Base-by-base conservation (phyloP, 169 alveolate genomes). In the Cryptosporidium ryanae region DNA sequence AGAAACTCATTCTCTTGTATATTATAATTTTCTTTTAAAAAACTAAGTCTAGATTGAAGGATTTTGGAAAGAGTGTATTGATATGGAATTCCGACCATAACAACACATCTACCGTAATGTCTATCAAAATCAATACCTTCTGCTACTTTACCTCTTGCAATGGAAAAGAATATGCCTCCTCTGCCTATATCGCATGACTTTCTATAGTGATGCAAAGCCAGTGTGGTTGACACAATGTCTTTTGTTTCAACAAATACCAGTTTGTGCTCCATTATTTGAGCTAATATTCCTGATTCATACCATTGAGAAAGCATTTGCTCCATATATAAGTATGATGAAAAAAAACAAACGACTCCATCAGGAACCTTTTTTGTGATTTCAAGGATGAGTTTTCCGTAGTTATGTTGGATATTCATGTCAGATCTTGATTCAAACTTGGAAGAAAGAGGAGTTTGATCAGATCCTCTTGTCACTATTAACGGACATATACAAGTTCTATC, bases 121-220 rank as follows among this genome's bases (percentile, higher is more conserved):
- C 98, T 95, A 67, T 97, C 98, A 90, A 98, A 98, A 92, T 98
- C 99, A 46, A 98, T 98, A n/a, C 99, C 99, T 91, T 98, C 99
- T 1, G 99, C 99, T 27, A 98, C 99, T 90, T 98, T 96, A 0
- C 99, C 99, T 65, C 99, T 29, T 48, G 99, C 99, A 49, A 98
- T 96, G 32, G 98, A 94, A 55, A 98, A 93, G 91, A 98, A 97
- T 17, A 97, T 96, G 0, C 98, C 99, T 0, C 99, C 99, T 48
- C 99, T 92, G 15, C 99, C 99, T 12, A 94, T 92, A 84, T 98
- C 99, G 76, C 99, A 98, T 5, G 99, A 98, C 90, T 95, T 94
- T 68, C 99, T 92, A 67, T 92, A 95, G 90, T 95, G 94, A 82
- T 92, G 94, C 46, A 95, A 92, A 8, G 98, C 98, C 12, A 96